Evolutionary conservation across 352 stramenopile species (phyloP).

Genomic region (Globisporangium uncinulatum): DNA sequence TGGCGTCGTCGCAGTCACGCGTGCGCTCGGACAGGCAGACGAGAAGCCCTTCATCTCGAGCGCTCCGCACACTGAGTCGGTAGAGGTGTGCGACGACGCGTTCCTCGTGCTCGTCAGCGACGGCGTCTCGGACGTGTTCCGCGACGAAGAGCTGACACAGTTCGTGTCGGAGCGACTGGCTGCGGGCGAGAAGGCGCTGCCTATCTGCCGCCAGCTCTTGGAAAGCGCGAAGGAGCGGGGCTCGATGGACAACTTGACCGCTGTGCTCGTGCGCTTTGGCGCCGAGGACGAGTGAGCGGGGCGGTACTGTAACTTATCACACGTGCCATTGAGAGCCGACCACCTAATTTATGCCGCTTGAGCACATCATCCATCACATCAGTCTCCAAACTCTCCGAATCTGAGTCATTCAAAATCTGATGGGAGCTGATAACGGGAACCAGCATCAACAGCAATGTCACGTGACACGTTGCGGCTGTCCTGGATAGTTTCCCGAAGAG

Average conservation of each 20-base stretch:
- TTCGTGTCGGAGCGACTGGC: constrained; percentile 47
- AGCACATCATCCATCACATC: too few relatives aligned
- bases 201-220: constrained; percentile 58
- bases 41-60: constrained; percentile 80
- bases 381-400: not conserved
- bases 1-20: constrained; percentile 64
- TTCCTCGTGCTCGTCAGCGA: constrained; percentile 81
- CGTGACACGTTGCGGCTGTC: too few relatives aligned
- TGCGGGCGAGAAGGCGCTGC: constrained; percentile 39
- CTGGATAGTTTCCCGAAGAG: too few relatives aligned
- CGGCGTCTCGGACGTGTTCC: constrained; percentile 71
- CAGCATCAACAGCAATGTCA: too few relatives aligned
- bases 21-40: constrained; percentile 70
- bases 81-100: constrained; percentile 36
- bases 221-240: constrained; percentile 61
- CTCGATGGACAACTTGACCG: constrained; percentile 83
- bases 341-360: not conserved
- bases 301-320: not conserved
- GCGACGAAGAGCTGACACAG: constrained; percentile 58
- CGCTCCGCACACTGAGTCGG: constrained; percentile 49
- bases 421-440: too few relatives aligned
- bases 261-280: constrained; percentile 66
- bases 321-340: not conserved
- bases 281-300: constrained; percentile 11
- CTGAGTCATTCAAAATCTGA: not conserved